phyloP scores from a whole-genome alignment of 306 rosid species.

The Sicyos edulis region DNA sequence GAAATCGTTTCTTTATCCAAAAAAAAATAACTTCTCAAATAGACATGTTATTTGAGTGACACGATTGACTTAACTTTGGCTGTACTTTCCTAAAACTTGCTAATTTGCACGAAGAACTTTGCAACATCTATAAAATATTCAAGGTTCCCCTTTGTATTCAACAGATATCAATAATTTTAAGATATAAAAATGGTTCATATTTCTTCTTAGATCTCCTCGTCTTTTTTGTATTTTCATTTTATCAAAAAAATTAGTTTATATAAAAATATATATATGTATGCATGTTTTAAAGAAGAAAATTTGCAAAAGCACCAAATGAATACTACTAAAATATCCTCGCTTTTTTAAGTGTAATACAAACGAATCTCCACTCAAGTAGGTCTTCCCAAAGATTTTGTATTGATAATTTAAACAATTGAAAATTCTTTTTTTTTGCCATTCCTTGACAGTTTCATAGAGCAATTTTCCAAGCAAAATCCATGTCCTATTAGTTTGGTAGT shows the following conservation, averaged over 20 bases:
- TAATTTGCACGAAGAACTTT: background rate
- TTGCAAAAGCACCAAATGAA: background rate
- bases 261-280: too few species aligned
- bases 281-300: background rate
- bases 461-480: background rate
- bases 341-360: background rate
- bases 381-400: background rate
- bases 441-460: background rate
- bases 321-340: background rate
- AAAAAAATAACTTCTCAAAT: background rate
- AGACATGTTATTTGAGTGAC: background rate
- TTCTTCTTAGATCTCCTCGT: background rate
- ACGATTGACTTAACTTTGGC: background rate
- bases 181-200: background rate
- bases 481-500: slow-evolving; percentile 2
- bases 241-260: background rate
- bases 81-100: background rate
- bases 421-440: background rate
- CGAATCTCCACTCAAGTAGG: background rate
- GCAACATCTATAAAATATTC: background rate
- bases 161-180: background rate
- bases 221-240: background rate
- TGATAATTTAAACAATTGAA: slow-evolving; percentile 5
- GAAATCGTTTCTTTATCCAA: too few species aligned
- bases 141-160: background rate